Percentiles rank a stretch among this genome's conserved stretches.
Evolutionary conservation across 2,329 filamentous ascomycete genomes (phyloP).

Genomic region (Calonectria pseudoreteaudii): DNA sequence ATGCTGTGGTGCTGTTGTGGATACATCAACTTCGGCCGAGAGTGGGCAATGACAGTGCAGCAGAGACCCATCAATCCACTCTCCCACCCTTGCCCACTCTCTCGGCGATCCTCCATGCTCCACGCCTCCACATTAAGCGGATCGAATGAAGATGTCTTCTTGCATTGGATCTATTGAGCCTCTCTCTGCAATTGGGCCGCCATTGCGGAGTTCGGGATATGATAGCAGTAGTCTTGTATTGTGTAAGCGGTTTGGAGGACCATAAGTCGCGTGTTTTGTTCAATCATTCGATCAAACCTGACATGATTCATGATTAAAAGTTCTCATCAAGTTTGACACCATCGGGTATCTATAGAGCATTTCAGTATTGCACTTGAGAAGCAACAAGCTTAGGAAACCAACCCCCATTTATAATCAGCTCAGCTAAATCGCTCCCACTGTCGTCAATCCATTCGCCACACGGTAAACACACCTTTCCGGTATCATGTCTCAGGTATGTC

Average conservation of each 20-base stretch:
- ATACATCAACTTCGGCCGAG: background rate
- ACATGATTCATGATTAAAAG: background rate
- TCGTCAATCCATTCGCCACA: background rate
- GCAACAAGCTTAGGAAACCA: background rate
- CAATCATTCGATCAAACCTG: background rate
- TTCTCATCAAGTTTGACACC: background rate
- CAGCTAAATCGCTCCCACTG: background rate
- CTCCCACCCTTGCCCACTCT: slow-evolving; percentile 19
- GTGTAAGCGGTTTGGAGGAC: background rate
- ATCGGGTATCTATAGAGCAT: background rate
- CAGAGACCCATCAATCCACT: background rate
- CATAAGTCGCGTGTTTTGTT: slow-evolving; percentile 1
- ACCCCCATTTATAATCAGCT: background rate
- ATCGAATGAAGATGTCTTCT: background rate
- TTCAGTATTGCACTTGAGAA: background rate
- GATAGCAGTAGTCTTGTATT: background rate
- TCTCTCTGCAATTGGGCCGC: background rate
- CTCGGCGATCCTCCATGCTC: background rate
- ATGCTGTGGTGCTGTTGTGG: background rate
- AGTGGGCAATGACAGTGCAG: background rate
- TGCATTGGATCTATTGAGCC: background rate
- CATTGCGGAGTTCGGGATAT: background rate
- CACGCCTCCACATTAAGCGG: slow-evolving; percentile 6
- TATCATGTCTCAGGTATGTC: slow-evolving; percentile 8
- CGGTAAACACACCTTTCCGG: background rate